Conservation (phyloP, 2,329 filamentous ascomycete genomes). For the Fusarium setosum region DNA sequence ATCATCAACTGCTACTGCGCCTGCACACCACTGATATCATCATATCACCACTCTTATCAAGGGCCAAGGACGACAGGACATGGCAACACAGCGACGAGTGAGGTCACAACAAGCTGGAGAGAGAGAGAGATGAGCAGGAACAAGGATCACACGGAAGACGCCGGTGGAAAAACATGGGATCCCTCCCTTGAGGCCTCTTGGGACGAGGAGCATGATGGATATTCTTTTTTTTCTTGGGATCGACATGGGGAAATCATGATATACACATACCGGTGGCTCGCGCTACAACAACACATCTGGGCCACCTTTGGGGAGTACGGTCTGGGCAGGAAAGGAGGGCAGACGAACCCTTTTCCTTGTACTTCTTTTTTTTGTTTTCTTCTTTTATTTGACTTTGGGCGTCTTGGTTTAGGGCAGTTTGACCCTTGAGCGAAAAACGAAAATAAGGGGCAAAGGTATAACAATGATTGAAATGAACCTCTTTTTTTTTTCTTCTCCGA, state of each 20-base stretch:
- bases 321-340: neutral
- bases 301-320: constrained; percentile 12
- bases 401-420: neutral
- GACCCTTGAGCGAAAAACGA: neutral
- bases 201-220: constrained; percentile 7
- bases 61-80: constrained; percentile 4
- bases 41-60: constrained; percentile 2
- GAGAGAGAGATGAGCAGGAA: neutral
- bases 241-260: constrained; percentile 36
- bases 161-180: neutral
- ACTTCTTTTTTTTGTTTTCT: neutral
- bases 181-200: constrained; percentile 23
- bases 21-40: neutral
- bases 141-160: neutral
- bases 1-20: too few relatives aligned
- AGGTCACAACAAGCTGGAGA: neutral
- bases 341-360: neutral
- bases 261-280: constrained; percentile 38
- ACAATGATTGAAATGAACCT: constrained; percentile 27
- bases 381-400: neutral
- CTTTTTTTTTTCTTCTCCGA: neutral
- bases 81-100: neutral
- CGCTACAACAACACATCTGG: constrained; percentile 27
- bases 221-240: constrained; percentile 4
- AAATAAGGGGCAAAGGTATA: too few relatives aligned